Evolutionary conservation across 176 grass and related monocot species (phyloP).

Genomic region (Ensete ventricosum): DNA sequence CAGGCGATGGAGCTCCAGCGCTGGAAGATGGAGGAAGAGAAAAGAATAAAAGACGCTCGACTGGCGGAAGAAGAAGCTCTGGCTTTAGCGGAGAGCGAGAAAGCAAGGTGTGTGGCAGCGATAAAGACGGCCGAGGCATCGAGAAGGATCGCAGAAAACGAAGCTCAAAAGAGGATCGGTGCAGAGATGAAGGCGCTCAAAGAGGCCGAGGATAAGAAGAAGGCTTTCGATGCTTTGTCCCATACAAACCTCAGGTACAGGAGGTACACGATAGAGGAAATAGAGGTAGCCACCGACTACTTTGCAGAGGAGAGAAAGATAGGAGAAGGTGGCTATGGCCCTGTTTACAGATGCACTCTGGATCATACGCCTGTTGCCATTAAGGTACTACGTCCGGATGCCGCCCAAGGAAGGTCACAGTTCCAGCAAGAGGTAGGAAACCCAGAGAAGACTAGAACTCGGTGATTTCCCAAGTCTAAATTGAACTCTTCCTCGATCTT

Average conservation of each 20-base stretch:
- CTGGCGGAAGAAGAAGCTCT: conserved; percentile 25
- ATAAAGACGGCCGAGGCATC: conserved; percentile 28
- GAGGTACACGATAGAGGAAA: too few species aligned
- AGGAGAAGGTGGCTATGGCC: too few species aligned
- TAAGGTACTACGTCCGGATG: conserved; percentile 5
- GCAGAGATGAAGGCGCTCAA: conserved; percentile 27
- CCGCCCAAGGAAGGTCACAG: too few species aligned
- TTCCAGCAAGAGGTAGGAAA: too few species aligned
- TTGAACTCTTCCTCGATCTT: too few species aligned
- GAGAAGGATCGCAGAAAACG: conserved; percentile 26
- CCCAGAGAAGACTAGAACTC: too few species aligned
- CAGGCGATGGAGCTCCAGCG: conserved; percentile 23
- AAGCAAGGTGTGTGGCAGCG: conserved; percentile 24
- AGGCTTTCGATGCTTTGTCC: conserved; percentile 7
- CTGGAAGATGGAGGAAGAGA: conserved; percentile 33
- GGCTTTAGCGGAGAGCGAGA: conserved; percentile 26
- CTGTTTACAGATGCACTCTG: conserved; percentile 18
- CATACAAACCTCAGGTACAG: conserved; percentile 24
- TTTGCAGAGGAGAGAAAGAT: conserved; percentile 8
- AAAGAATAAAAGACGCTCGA: conserved; percentile 19
- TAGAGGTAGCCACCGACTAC: conserved; percentile 1
- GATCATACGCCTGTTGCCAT: conserved; percentile 36
- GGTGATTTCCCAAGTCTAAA: too few species aligned
- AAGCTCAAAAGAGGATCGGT: conserved; percentile 29
- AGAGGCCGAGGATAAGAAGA: conserved; percentile 25